Base-by-base conservation (phyloP, 148 eudicot species). In the Vaccinium corymbosum region DNA sequence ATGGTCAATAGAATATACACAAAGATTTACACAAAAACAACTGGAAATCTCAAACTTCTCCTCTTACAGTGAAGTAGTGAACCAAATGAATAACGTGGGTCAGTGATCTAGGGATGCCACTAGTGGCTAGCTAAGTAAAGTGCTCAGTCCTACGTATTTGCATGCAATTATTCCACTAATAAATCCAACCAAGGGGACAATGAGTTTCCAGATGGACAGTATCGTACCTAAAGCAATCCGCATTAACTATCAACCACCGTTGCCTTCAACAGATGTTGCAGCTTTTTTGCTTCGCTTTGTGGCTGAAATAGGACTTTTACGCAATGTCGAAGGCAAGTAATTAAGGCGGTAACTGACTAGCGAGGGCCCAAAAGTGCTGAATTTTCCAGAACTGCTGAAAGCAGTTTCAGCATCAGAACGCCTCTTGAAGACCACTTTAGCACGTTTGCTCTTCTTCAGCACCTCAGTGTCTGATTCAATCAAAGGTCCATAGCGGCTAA, bases 381-480 rank as follows among this genome's bases (percentile, higher is more conserved):
- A 94, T 89, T 93, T 92, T 57, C 95, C 95, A 68, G 93, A 80
- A 81, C 92, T 92, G 87, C 93, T 94, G 88, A 93, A 94, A 82
- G 95, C 98, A 71, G 89, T 87, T 85, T 94, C 98, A 83, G 98
- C 98, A 88, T 94, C 95, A 32, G 71, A 20, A 78, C 90, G 85
- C 81, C 88, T 91, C 92, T 87, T 90, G 85, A 94, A 94, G 32
- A 93, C 90, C 64, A 94, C 93, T 79, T 93, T 93, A 29, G 90
- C 95, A 64, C 93, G 90, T 55, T 84, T 89, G 83, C 91, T 87
- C 84, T 94, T 93, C 81, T 83, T 86, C 76, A 90, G 77, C 13
- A 94, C 85, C 85, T 90, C 87, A 51, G 94, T 93, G 71, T 87
- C 91, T 20, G 92, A 87, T 81, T 91, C 93, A 64, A 78, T 78